phyloP scores from a whole-genome alignment of 768 basidiomycete species.

The Leucosporidium scottii region DNA sequence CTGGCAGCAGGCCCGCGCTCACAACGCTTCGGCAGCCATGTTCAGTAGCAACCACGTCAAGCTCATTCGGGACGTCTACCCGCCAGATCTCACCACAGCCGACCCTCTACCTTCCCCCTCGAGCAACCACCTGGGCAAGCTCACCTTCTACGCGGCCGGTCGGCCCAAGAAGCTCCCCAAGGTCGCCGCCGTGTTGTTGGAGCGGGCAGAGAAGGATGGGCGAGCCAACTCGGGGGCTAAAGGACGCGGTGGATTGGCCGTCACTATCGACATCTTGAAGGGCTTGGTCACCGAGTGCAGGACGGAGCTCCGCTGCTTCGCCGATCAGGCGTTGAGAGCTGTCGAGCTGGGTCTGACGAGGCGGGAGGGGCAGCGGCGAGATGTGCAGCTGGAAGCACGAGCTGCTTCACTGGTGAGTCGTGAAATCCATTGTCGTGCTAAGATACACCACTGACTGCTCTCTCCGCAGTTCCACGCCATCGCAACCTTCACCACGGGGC shows the following conservation, averaged over 20 bases:
- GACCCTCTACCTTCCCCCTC: constrained; percentile 8
- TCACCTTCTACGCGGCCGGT: constrained; percentile 27
- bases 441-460: background rate
- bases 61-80: background rate
- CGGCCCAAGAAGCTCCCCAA: constrained; percentile 33
- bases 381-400: constrained; percentile 17
- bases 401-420: constrained; percentile 21
- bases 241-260: constrained; percentile 14
- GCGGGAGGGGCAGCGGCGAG: background rate
- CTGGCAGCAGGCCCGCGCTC: no score
- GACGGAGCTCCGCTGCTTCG: constrained; percentile 18
- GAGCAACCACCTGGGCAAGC: constrained; percentile 24
- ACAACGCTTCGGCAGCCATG: background rate
- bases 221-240: background rate
- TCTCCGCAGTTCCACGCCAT: constrained; percentile 22
- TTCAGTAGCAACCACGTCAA: background rate
- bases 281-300: constrained; percentile 23
- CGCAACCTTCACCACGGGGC: constrained; percentile 9
- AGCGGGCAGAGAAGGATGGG: constrained; percentile 12
- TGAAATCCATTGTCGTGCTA: no score
- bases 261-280: constrained; percentile 17
- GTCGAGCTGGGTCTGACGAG: constrained; percentile 22
- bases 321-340: constrained; percentile 15
- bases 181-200: constrained; percentile 17
- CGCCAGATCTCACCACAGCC: background rate